Base-by-base conservation (phyloP, 1,139 yeast species). In the Yamadazyma triangularis region DNA sequence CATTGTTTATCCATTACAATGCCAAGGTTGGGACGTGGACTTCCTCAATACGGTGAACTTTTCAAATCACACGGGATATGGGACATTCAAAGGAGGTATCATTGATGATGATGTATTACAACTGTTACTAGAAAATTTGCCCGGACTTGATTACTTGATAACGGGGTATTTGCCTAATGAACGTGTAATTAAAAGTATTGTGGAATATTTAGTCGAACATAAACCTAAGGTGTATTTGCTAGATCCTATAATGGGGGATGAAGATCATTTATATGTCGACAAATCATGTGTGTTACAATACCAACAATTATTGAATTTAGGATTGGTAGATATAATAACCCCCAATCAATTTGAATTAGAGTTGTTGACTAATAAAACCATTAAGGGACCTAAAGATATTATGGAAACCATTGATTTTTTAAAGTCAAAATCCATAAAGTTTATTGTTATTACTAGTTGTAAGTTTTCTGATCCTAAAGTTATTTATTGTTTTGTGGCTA, bases 231-330 rank as follows among this genome's bases (percentile, higher is more conserved):
- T 35, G 27, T 24, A 29, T 30, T 11, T 85, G 89, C 79, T 87
- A 36, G 96, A 88, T 48, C 96, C 96, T 1, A 95, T 88, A 4
- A 68, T 88, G 68, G 96, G 96, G n/a, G 96, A 88, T 51, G 79
- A 84, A 42, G 94, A 91, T 3, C 70, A 68, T 35, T 51, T 87
- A n/a, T 88, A 88, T 47, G 96, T 88, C 7, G 71, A 78, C 26
- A 67, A 74, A 35, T 72, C 73, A 16, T 84, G 86, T 31, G 67
- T 87, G 2, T 74, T 76, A 0, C 72, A 74, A 2, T 88, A 87
- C 50, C 67, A 69, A 47, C 41, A 58, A 10, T 59, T 82, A 6
- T 51, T 88, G 24, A 45, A 54, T n/a, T 48, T 60, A 1, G 66
- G 71, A 4, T 33, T 55, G 4, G 83, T 87, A 10, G 79, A 76